Evolutionary conservation across 148 eudicot genomes (phyloP), one percentile per base, ranked within the genome.

Genomic region (Vaccinium myrtillus): DNA sequence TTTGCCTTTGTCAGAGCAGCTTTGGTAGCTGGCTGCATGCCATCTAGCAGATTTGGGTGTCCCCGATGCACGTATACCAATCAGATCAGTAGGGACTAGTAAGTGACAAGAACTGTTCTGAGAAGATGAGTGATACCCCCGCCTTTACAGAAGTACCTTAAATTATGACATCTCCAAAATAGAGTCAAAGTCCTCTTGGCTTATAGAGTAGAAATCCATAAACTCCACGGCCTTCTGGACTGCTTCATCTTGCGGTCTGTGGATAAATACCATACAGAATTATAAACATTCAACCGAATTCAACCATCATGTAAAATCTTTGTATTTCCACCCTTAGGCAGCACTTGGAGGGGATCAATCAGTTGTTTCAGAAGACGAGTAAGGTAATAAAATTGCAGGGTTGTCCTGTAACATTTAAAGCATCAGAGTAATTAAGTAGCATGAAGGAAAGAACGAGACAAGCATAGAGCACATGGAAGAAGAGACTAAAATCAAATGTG

Each of bases 211-310:
- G 54, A 81, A 75, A 86, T 96, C 95, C 98, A 96, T 96, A 83
- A 96, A 94, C 83, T 93, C 96, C 21, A 96, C 95, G 89, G 95
- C 99, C 82, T 92, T 91, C 91, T 90, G 92, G 74, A 93, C 99
- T 81, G 95, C 99, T 87, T 93, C 98, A 87, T 95, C 99, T 1
- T 30, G 32, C 32, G 0, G 32, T 30, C 98, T 96, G 88, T 70
- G 58, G 67, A 87, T 82, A 53, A 81, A 77, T 77, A 77, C 56
- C 85, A 79, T 21, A n/a, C 18, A 79, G 19, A 75, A 65, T 79
- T 1, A 80, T 73, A 67, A 19, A 19, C 9, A 78, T 59, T 73
- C 77, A 80, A 50, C 16, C 50, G 54, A 51, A 54, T 53, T 74
- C 55, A 53, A 43, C 56, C 6, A 69, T 58, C 25, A 79, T 78